Base-by-base conservation (phyloP, 768 basidiomycete species). In the Lactarius evosmus region DNA sequence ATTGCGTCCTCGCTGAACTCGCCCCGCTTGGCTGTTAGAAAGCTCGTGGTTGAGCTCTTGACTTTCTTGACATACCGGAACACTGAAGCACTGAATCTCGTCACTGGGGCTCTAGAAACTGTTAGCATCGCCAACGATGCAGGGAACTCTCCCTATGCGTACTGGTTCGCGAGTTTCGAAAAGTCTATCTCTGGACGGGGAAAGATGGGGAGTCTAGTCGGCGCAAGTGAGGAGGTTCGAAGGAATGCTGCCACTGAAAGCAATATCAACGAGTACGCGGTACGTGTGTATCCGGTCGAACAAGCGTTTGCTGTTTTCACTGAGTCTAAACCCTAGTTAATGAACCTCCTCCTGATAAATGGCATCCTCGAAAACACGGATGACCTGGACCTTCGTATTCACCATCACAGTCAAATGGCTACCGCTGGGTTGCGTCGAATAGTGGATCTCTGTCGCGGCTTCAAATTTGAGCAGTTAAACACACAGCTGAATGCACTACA, bases 131-230 rank as follows among this genome's bases (percentile, higher is more conserved):
- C 83, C 5, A 91, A 92, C 67, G 72, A 77, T 58, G 76, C 81
- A 58, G 83, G 83, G 53, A 83, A 83, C 56, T 76, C 79, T 16
- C 78, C 79, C 25, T 98, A 93, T 73, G 87, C 86, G 66, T 94
- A 85, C 69, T 98, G 94, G 95, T 91, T 98, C 72, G 88, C 86
- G 69, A 88, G 87, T 0, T 78, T 96, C 67, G 89, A 93, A 68
- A 76, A 77, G 30, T 84, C 84, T 3, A 79, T 98, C 19, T 82
- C 85, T 53, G 95, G 95, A 2, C 79, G 94, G 61, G 96, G 96
- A 1, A 89, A 87, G 73, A 95, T 98, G 93, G 96, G 96, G 1
- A 97, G 91, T 72, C 75, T 91, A 44, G 96, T 99, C 8, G 97
- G 97, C 0, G 93, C 94, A 27, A 96, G 95, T 69, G 92, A 95